phyloP scores from a whole-genome alignment of 1,284 basidiomycete genomes.

The Somion occarium region DNA sequence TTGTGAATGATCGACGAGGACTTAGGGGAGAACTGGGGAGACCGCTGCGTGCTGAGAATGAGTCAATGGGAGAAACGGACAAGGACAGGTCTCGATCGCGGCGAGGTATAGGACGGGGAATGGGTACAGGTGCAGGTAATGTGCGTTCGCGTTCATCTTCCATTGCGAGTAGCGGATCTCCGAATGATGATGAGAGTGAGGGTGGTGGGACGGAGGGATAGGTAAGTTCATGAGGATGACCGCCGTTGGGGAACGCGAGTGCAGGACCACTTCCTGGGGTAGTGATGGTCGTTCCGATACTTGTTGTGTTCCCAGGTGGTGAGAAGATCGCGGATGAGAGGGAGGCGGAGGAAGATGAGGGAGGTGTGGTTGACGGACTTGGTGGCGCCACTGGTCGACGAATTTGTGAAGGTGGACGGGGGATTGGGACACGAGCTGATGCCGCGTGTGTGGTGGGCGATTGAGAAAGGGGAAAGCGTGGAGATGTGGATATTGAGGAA shows the following conservation, averaged over 20 bases:
- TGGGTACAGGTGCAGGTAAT: slow-evolving; percentile 11
- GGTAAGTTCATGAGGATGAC: slow-evolving; percentile 35
- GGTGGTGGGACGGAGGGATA: slow-evolving; percentile 64
- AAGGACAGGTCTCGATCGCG: slow-evolving; percentile 6
- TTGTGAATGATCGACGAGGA: slow-evolving; percentile 13
- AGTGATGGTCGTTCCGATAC: slow-evolving; percentile 55
- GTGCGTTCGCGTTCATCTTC: not conserved
- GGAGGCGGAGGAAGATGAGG: slow-evolving; percentile 56
- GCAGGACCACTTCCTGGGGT: slow-evolving; percentile 57
- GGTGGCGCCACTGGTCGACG: slow-evolving; percentile 41
- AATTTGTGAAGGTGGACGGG: slow-evolving; percentile 58
- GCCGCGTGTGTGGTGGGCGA: slow-evolving; percentile 28
- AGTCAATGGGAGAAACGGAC: slow-evolving; percentile 12
- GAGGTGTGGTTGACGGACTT: slow-evolving; percentile 45
- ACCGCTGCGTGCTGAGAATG: not conserved
- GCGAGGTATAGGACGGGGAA: slow-evolving; percentile 9
- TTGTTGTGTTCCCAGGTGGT: slow-evolving; percentile 49
- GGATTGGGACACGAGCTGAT: slow-evolving; percentile 56
- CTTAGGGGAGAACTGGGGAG: slow-evolving; percentile 9
- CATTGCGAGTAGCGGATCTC: slow-evolving; percentile 6
- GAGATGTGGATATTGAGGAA: slow-evolving; percentile 45
- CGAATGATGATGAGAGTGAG: slow-evolving; percentile 61
- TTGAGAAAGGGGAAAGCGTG: slow-evolving; percentile 26
- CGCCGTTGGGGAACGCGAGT: slow-evolving; percentile 28
- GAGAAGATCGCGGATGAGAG: slow-evolving; percentile 52